Percentiles rank a stretch among this genome's conserved stretches.
Conservation (phyloP, 2,329 filamentous ascomycete species). For the Venturiaceae sp. region DNA sequence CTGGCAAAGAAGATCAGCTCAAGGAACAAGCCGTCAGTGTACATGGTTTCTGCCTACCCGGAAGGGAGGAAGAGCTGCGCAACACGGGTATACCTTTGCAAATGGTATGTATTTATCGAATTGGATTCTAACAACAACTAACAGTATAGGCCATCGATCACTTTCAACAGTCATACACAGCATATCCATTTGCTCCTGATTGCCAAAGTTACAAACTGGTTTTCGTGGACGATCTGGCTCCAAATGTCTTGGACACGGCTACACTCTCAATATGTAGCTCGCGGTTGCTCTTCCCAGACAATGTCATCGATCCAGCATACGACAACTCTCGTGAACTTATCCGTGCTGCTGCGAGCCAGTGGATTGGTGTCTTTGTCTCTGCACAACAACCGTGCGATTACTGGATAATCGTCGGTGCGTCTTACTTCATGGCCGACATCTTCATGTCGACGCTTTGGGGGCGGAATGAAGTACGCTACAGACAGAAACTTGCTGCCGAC, state of each 20-base stretch:
- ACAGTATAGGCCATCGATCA: conserved; percentile 66
- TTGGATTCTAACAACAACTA: background rate
- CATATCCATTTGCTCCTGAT: conserved; percentile 67
- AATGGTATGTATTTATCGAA: conserved; percentile 22
- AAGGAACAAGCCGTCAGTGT: conserved; percentile 82
- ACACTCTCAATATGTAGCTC: conserved; percentile 83
- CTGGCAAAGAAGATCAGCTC: conserved; percentile 85
- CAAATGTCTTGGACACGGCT: conserved; percentile 66
- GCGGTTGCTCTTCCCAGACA: conserved; percentile 72
- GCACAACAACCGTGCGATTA: conserved; percentile 70
- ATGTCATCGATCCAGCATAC: conserved; percentile 77
- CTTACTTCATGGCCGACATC: conserved; percentile 89
- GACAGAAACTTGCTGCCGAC: conserved; percentile 78
- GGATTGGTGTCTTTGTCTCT: conserved; percentile 88
- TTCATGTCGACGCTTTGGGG: conserved; percentile 88
- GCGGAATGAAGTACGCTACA: conserved; percentile 88
- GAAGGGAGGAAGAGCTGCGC: conserved; percentile 68
- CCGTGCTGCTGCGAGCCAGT: conserved; percentile 80
- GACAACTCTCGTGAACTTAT: conserved; percentile 72
- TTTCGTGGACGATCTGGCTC: conserved; percentile 81
- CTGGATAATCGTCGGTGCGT: conserved; percentile 84
- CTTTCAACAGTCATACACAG: conserved; percentile 78
- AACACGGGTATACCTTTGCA: conserved; percentile 83
- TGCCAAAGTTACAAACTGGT: conserved; percentile 70
- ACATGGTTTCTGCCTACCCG: conserved; percentile 83